Evolutionary conservation across 345 rosid genomes (phyloP), one percentile per base, ranked within the genome.

Genomic region (Murraya koenigii): DNA sequence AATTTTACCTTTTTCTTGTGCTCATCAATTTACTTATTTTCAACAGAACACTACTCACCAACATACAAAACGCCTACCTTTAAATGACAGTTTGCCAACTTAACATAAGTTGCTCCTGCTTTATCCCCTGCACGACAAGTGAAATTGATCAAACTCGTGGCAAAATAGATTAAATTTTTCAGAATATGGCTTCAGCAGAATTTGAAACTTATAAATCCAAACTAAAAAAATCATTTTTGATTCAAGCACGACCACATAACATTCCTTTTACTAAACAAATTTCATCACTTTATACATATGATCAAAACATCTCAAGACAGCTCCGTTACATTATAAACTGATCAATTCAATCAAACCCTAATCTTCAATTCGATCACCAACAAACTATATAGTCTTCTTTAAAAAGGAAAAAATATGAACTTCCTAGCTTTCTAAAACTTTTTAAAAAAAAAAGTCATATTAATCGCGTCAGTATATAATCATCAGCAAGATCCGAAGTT

Each of bases 51-150:
- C 0, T 3, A 74, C 30, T 63, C 39, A 64, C 23, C 58, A 70
- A 75, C 7, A 41, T 25, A 52, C 33, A 59, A 59, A 65, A 6
- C 3, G 28, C 14, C 59, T 56, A 88, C 97, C 92, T 90, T 93
- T 68, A 90, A 71, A 85, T 91, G 95, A 83, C 98, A 92, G 68
- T 86, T 85, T 3, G 97, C 91, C 82, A 92, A 80, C 84, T 90
- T 93, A 67, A 90, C 80, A 79, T 89, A 93, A 41, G 89, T 85
- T 69, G 90, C 49, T 80, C 92, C 98, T 56, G 97, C 98, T 76
- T 79, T 89, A 80, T 93, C 98, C 98, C 98, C 94, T 93, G 87
- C 78, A 84, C 35, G 44, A 78, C 76, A 52, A 44, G 78, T 62
- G 54, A 78, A 81, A 5, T 39, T 13, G 22, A 77, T 54, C 47